phyloP scores from a whole-genome alignment of 768 basidiomycete genomes.

The Mycena metata region DNA sequence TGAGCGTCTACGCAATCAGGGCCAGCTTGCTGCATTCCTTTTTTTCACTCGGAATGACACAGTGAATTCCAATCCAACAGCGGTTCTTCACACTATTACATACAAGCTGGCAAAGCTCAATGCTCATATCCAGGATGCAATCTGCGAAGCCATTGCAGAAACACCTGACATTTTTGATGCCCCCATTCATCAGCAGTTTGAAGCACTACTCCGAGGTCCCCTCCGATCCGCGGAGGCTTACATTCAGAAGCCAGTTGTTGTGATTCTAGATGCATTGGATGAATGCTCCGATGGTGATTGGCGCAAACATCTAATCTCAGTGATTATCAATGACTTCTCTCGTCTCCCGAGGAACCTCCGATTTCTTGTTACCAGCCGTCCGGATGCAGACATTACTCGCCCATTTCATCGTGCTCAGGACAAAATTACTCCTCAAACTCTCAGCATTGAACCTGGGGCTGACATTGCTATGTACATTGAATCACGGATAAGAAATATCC shows the following conservation, averaged over 20 bases:
- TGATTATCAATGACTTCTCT: background rate
- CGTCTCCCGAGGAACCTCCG: background rate
- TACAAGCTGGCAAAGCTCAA: background rate
- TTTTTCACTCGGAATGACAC: background rate
- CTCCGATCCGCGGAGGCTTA: background rate
- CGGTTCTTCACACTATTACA: background rate
- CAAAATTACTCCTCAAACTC: background rate
- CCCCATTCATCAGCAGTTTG: too few species aligned
- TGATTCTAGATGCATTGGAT: background rate
- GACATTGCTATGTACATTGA: background rate
- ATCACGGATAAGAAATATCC: background rate
- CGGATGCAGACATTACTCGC: background rate
- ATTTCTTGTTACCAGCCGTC: background rate
- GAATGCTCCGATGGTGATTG: background rate
- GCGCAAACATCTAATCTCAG: background rate
- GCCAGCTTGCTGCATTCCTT: background rate
- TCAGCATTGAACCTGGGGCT: background rate
- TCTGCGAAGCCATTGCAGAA: background rate
- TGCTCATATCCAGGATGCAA: background rate
- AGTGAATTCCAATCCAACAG: background rate
- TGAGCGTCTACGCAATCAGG: background rate
- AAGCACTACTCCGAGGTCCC: background rate
- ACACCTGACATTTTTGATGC: background rate
- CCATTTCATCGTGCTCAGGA: background rate
- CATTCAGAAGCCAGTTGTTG: background rate